Percentiles rank a stretch among this genome's conserved stretches.
Evolutionary conservation across 2,329 filamentous ascomycete genomes (phyloP).

Genomic region (Sordariomycetes sp.): DNA sequence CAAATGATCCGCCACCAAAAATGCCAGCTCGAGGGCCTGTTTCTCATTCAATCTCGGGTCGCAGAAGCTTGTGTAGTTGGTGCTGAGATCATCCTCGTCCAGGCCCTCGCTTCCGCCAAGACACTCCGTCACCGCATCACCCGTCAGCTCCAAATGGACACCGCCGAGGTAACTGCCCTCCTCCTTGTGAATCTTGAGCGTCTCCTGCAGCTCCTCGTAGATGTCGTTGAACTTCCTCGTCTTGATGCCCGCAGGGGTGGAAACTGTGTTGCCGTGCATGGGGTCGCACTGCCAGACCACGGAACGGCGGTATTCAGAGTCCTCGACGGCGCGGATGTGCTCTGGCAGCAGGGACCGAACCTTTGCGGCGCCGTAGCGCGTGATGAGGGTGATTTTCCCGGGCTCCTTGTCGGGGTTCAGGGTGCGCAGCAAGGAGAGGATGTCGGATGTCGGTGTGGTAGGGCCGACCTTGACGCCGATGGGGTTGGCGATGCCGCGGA

Average conservation of each 20-base stretch:
- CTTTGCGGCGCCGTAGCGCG: conserved; percentile 77
- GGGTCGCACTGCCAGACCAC: conserved; percentile 98
- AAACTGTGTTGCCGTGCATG: conserved; percentile 81
- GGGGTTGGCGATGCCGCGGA: conserved; percentile 91
- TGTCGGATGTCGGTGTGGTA: conserved; percentile 65
- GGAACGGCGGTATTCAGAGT: conserved; percentile 53
- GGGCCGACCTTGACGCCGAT: conserved; percentile 96
- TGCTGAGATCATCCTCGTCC: conserved; percentile 76
- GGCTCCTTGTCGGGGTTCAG: conserved; percentile 77
- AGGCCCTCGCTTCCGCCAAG: conserved; percentile 82
- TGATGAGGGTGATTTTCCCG: conserved; percentile 94
- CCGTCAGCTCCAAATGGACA: conserved; percentile 90
- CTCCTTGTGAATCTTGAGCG: conserved; percentile 75
- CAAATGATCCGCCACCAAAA: conserved; percentile 80
- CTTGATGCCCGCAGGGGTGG: conserved; percentile 73
- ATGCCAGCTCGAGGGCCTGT: conserved; percentile 90
- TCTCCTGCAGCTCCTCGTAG: conserved; percentile 75
- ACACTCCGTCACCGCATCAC: conserved; percentile 94
- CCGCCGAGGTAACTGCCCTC: conserved; percentile 83
- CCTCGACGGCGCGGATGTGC: conserved; percentile 84
- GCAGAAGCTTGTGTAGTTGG: conserved; percentile 94
- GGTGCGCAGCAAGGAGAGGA: conserved; percentile 70
- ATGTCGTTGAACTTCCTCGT: conserved; percentile 88
- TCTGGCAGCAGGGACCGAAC: conserved; percentile 67
- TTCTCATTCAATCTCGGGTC: conserved; percentile 95